Base-by-base conservation (phyloP, 805 yeast species). In the Myxozyma geophila region DNA sequence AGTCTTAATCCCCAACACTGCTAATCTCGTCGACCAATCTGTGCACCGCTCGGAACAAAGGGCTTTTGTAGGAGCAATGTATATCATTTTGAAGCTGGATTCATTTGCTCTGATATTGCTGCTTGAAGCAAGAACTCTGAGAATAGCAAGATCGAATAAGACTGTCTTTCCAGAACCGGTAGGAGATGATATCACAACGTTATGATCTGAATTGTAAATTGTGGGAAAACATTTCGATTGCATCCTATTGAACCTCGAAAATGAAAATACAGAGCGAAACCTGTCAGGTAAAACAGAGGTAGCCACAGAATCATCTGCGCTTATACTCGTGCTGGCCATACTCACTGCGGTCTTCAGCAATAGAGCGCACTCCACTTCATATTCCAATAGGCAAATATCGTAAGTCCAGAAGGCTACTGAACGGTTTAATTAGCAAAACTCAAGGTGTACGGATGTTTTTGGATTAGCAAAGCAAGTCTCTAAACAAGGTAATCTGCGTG, bases 121-220 rank as follows among this genome's bases (percentile, higher is more conserved):
- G 5, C 44, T n/a, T 15, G 51, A 35, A 12, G 28, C 19, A 10
- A 37, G 12, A 8, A 36, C 52, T 23, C 77, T 71, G 23, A 82
- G 63, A 1, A 84, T 81, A 0, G 86, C 85, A 47, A 84, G 70
- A 70, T 84, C 87, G 69, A 83, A 83, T 5, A 84, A 70, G 0
- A 79, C 85, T 0, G 87, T 83, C 66, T 84, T 84, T 0, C 88
- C 87, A 0, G 87, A 83, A 0, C 87, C 87, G 0, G 87, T 83
- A 0, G 88, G 87, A 4, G 87, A 76, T 47, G 84, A 78, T 9
- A 84, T 74, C 3, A 84, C 81, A 66, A 81, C 79, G 63, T 82
- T 84, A 37, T 73, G 67, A 17, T 73, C 69, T 1, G 70, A 56
- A 4, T 75, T 67, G 67, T 78, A 84, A 5, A 84, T 61, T 0